These are phyloP conservation scores for Dendrobium huoshanense DNA, from an alignment of 106 monocot genomes.

Conservation along the genomic window DNA sequence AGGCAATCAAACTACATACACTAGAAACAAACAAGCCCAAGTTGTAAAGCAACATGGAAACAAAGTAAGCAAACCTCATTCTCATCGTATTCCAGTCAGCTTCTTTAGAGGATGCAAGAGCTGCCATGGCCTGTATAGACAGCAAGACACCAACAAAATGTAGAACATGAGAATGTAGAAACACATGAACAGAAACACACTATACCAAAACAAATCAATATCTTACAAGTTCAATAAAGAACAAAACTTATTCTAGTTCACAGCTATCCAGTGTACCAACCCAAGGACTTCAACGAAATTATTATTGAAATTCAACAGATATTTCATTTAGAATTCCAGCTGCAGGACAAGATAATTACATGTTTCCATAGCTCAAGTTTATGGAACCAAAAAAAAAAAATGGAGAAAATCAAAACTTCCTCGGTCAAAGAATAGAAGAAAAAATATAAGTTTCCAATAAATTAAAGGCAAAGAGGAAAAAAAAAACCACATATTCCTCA, in stretches of 20 bases:
- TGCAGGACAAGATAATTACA: neutral
- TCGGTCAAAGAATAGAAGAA: neutral
- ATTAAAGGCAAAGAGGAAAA: neutral
- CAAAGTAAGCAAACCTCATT: constrained; percentile 29
- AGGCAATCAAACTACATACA: neutral
- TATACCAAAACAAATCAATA: too few relatives aligned
- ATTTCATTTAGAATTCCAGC: neutral
- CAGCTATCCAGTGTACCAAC: neutral
- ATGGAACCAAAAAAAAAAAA: neutral
- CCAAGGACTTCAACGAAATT: neutral
- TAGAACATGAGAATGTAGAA: neutral
- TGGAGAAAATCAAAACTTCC: neutral
- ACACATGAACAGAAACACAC: neutral
- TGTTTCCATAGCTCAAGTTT: neutral
- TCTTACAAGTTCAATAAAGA: too few relatives aligned
- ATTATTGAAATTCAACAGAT: neutral
- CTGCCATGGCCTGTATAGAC: constrained; percentile 45
- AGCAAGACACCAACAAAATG: neutral
- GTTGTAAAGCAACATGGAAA: neutral
- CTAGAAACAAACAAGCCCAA: neutral
- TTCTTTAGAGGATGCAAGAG: constrained; percentile 47
- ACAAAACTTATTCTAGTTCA: neutral
- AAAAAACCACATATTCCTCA: neutral
- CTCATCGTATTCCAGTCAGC: constrained; percentile 55
- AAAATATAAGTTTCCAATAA: neutral